These are phyloP conservation scores for Camellia japonica DNA, from an alignment of 148 eudicot genomes.

Conservation along the genomic window DNA sequence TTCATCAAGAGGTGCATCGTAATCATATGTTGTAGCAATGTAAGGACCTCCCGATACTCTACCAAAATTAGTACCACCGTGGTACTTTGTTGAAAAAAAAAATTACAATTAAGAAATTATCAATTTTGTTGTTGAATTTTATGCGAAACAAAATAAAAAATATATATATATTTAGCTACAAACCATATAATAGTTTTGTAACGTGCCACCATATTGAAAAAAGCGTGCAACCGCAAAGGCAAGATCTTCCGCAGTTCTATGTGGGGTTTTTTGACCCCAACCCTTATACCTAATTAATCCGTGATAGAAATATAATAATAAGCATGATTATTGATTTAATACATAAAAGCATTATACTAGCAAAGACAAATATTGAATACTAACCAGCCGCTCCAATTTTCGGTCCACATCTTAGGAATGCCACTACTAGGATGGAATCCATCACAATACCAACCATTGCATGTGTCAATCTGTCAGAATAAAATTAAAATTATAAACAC, in stretches of 20 bases:
- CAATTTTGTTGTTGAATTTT: no score
- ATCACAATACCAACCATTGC: conserved; percentile 58
- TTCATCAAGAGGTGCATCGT: conserved; percentile 49
- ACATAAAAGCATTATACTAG: not conserved
- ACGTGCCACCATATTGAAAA: conserved; percentile 36
- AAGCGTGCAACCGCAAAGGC: conserved; percentile 39
- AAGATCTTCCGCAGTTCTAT: conserved; percentile 39
- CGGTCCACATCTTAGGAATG: conserved; percentile 64
- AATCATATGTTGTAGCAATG: conserved; percentile 47
- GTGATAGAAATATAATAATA: not conserved
- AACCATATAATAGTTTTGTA: conserved; percentile 45
- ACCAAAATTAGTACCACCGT: conserved; percentile 62
- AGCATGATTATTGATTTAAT: not conserved
- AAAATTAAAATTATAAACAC: not conserved
- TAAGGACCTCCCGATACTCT: conserved; percentile 47
- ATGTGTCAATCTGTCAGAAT: conserved; percentile 38
- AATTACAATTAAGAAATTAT: not conserved
- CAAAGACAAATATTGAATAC: not conserved
- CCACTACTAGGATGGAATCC: conserved; percentile 36
- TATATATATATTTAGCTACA: not conserved
- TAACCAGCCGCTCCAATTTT: conserved; percentile 70
- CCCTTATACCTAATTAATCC: conserved; percentile 24
- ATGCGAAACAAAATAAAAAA: no score
- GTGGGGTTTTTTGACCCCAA: conserved; percentile 38
- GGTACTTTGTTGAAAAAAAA: conserved; percentile 31